Base-by-base conservation (phyloP, 2,329 filamentous ascomycete species). In the Daldinia eschscholtzii region DNA sequence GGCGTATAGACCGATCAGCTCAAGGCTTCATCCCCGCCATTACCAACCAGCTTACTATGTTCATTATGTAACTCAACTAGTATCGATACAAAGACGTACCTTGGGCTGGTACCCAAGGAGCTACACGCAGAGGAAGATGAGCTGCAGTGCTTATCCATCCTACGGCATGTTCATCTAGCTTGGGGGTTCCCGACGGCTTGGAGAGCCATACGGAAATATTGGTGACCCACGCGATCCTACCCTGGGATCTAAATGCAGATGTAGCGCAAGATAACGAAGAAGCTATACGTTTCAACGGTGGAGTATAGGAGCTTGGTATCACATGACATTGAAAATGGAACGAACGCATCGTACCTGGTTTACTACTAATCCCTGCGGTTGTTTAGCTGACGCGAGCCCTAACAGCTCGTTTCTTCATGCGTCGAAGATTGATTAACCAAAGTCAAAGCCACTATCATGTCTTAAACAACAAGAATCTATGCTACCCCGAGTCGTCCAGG, bases 121-220 rank as follows among this genome's bases (percentile, higher is more conserved):
- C 46, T 33, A n/a, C 13, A 18, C 3, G 6, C 26, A 33, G 26
- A 15, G 42, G 55, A 33, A 42, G 44, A 48, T 42, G 41, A n/a
- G 44, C 53, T 59, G 61, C 58, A 35, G 60, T 59, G 56, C 63
- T 65, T 65, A 61, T 57, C 57, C 61, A 67, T 63, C 64, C 57
- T 65, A 39, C 67, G 56, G 46, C 57, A 63, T 18, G 28, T 46
- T 44, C 64, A 64, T 58, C 58, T 60, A 23, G 37, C 48, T 52
- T 52, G 28, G 56, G 55, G 15, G 20, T 41, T 26, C 42, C 33
- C 33, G 20, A 37, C 50, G 20, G 26, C 44, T 52, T 57, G 50
- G 44, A 41, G 15, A 58, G 56, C 57, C 57, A 61, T 64, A 23
- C 58, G 57, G 39, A 46, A 18, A 37, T 44, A 41, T 50, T 12